phyloP scores from a whole-genome alignment of 2,329 filamentous ascomycete genomes.

The Lecanicillium sp. region DNA sequence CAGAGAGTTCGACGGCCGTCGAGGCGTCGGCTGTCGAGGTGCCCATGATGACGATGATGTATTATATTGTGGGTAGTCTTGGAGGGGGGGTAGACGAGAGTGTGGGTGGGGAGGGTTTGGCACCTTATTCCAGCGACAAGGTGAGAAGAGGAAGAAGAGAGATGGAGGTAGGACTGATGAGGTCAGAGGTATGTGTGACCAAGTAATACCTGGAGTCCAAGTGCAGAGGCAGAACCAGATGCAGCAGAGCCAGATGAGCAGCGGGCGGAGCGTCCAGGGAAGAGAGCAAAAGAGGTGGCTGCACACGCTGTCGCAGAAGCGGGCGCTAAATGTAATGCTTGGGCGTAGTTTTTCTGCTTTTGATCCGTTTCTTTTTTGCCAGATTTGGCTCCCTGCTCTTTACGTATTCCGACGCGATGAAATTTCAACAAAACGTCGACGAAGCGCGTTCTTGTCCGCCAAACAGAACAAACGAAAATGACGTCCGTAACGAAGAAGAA shows the following conservation, averaged over 20 bases:
- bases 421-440: no score
- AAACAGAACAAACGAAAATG: no score
- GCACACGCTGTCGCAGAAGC: constrained; percentile 5
- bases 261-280: no score
- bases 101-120: constrained; percentile 25
- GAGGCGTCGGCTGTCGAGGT: constrained; percentile 36
- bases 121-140: constrained; percentile 13
- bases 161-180: constrained; percentile 28
- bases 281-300: constrained; percentile 7
- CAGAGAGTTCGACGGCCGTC: constrained; percentile 34
- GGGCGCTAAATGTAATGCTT: not conserved
- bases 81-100: constrained; percentile 19
- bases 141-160: constrained; percentile 17
- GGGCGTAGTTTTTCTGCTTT: no score
- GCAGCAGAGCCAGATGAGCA: no score
- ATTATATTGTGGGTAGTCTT: constrained; percentile 31
- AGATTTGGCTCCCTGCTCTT: no score
- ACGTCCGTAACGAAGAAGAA: no score
- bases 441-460: no score
- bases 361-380: not conserved
- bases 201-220: no score
- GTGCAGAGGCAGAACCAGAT: no score
- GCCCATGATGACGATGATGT: constrained; percentile 46
- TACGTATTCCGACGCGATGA: no score
- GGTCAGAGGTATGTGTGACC: constrained; percentile 30